These are phyloP conservation scores for Stachybotrys chartarum DNA, from an alignment of 2,329 filamentous ascomycete genomes.

Conservation along the genomic window DNA sequence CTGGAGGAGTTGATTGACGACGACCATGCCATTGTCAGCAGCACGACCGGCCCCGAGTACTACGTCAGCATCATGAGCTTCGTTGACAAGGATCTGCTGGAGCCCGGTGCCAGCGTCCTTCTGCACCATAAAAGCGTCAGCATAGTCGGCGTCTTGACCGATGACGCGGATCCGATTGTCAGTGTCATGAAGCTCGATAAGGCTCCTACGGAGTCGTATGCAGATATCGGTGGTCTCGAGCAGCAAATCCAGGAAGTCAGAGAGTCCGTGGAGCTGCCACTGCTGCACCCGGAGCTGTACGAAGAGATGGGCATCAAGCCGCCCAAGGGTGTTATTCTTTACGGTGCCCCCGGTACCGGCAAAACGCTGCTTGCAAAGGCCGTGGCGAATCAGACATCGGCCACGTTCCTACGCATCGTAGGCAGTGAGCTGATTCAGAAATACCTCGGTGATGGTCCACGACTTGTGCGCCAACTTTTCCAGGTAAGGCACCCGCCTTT, in stretches of 20 bases:
- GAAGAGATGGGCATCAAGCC: conserved; percentile 99
- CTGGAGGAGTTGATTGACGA: conserved; percentile 98
- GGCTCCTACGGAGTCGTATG: conserved; percentile 95
- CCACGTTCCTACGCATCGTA: conserved; percentile 94
- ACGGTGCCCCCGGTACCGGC: conserved; percentile 92
- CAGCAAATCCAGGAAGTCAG: conserved; percentile 94
- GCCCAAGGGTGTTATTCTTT: conserved; percentile 97
- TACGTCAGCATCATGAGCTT: conserved; percentile 99
- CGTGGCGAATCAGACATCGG: conserved; percentile 97
- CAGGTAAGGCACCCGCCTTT: conserved; percentile 43
- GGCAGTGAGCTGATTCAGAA: conserved; percentile 98
- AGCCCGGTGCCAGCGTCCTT: conserved; percentile 90
- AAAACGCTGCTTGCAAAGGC: conserved; percentile 96
- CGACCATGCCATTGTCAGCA: conserved; percentile 97
- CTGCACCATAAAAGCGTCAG: conserved; percentile 97
- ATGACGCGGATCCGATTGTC: conserved; percentile 90
- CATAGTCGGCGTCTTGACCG: conserved; percentile 93
- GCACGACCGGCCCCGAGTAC: conserved; percentile 94
- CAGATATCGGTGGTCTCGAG: conserved; percentile 95
- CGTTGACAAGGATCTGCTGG: conserved; percentile 95
- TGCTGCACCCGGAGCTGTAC: conserved; percentile 94
- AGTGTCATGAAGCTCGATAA: conserved; percentile 99
- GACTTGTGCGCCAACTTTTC: conserved; percentile 93
- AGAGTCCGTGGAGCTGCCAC: conserved; percentile 90
- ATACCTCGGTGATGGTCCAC: conserved; percentile 91